Evolutionary conservation across 148 eudicot genomes (phyloP).

Genomic region (Rhododendron kiyosumense): DNA sequence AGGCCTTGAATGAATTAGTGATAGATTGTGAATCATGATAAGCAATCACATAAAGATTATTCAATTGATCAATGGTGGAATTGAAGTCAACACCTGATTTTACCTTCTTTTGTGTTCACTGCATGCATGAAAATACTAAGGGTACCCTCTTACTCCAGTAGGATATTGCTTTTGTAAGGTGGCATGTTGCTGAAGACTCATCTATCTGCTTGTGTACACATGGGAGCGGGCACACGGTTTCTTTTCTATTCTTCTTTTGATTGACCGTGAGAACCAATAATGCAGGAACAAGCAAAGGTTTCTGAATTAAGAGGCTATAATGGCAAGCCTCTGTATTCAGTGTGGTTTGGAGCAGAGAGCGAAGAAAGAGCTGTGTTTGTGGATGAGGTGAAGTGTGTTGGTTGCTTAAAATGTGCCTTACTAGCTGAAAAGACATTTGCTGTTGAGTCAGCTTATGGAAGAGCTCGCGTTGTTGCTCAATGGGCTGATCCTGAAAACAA

Average conservation of each 20-base stretch:
- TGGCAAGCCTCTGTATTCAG: constrained; percentile 74
- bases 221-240: not conserved
- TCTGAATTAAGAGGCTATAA: constrained; percentile 68
- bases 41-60: not conserved
- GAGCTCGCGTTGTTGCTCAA: constrained; percentile 85
- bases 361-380: constrained; percentile 82
- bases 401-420: constrained; percentile 88
- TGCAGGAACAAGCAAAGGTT: constrained; percentile 69
- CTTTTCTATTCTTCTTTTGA: not conserved
- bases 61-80: not conserved
- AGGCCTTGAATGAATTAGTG: not conserved
- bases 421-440: constrained; percentile 79
- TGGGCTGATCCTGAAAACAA: constrained; percentile 88
- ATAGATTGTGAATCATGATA: not conserved
- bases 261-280: not conserved
- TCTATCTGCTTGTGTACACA: not conserved
- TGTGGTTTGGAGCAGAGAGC: constrained; percentile 61
- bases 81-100: not conserved
- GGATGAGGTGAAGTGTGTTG: constrained; percentile 81
- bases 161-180: not conserved
- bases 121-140: not conserved
- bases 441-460: constrained; percentile 69
- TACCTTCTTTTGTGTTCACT: not conserved
- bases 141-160: not conserved
- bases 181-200: not conserved